These are phyloP conservation scores for Blastocrithidia nonstop DNA, from an alignment of 208 protist genomes.

Conservation along the genomic window DNA sequence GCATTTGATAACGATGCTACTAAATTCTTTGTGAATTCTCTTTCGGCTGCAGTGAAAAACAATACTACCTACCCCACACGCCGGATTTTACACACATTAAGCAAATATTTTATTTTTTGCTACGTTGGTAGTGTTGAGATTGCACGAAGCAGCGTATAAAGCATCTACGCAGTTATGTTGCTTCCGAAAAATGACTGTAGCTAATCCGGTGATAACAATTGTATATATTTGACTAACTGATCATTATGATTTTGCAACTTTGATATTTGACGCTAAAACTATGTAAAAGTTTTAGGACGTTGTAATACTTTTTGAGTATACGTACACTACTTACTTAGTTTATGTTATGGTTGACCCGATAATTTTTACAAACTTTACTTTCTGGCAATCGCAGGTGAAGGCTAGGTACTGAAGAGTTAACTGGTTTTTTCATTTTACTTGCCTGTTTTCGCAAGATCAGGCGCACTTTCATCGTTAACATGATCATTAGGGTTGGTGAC, in stretches of 20 bases:
- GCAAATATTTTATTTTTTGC: constrained; percentile 33
- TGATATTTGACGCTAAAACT: constrained; percentile 76
- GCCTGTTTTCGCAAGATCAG: too few species aligned
- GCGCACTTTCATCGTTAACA: too few species aligned
- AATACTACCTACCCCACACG: constrained; percentile 65
- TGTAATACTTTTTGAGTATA: constrained; percentile 44
- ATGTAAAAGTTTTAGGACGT: constrained; percentile 61
- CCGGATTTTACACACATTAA: constrained; percentile 48
- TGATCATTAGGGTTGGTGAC: too few species aligned
- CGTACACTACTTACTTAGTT: too few species aligned
- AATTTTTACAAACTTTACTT: too few species aligned
- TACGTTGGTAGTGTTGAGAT: constrained; percentile 9
- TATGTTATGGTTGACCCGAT: too few species aligned
- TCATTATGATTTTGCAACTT: constrained; percentile 40
- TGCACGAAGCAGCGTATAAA: constrained; percentile 29
- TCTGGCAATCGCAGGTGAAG: too few species aligned
- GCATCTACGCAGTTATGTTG: constrained; percentile 75
- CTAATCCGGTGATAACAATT: constrained; percentile 28
- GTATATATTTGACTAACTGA: constrained; percentile 47
- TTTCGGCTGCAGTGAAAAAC: constrained; percentile 66
- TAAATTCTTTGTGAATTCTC: constrained; percentile 30
- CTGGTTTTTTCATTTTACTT: too few species aligned
- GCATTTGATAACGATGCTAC: constrained; percentile 2
- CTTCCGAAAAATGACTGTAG: constrained; percentile 58
- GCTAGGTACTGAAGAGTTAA: too few species aligned